Conservation (phyloP, 2,329 filamentous ascomycete species). For the Xylaria sp. region DNA sequence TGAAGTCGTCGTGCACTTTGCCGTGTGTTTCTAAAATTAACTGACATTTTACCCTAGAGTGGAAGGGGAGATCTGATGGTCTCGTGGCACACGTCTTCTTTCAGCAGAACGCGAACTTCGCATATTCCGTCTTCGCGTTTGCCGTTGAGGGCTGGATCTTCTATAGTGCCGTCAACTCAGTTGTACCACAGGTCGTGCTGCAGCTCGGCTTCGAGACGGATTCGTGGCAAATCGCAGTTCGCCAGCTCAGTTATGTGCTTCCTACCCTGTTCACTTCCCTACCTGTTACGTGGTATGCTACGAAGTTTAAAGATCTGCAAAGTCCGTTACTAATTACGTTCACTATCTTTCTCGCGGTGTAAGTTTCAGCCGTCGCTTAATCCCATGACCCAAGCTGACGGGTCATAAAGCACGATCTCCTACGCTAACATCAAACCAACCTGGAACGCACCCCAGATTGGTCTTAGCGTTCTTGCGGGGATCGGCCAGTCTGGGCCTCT, state of each 20-base stretch:
- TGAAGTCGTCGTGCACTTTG: background rate
- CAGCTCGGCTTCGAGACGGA: constrained; percentile 61
- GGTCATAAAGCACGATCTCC: constrained; percentile 54
- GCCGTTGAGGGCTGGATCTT: constrained; percentile 70
- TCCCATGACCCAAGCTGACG: constrained; percentile 5
- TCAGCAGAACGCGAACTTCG: constrained; percentile 63
- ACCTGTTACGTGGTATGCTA: constrained; percentile 59
- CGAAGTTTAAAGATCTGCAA: constrained; percentile 61
- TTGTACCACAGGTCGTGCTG: constrained; percentile 61
- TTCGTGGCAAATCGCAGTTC: constrained; percentile 60
- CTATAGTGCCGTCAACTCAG: constrained; percentile 63
- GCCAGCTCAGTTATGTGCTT: constrained; percentile 59
- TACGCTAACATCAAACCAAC: constrained; percentile 58
- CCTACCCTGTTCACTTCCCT: constrained; percentile 55
- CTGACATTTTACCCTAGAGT: constrained; percentile 54
- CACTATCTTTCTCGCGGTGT: constrained; percentile 59
- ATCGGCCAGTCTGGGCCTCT: constrained; percentile 63
- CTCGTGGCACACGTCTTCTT: constrained; percentile 68
- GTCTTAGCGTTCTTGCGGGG: constrained; percentile 59
- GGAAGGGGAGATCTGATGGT: constrained; percentile 65
- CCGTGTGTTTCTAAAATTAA: background rate
- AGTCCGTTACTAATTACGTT: constrained; percentile 60
- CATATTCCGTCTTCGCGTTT: constrained; percentile 65
- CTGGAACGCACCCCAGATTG: constrained; percentile 59
- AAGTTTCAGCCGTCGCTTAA: constrained; percentile 41